Conservation (phyloP, 441 rosid genomes). For the Eutrema salsugineum region DNA sequence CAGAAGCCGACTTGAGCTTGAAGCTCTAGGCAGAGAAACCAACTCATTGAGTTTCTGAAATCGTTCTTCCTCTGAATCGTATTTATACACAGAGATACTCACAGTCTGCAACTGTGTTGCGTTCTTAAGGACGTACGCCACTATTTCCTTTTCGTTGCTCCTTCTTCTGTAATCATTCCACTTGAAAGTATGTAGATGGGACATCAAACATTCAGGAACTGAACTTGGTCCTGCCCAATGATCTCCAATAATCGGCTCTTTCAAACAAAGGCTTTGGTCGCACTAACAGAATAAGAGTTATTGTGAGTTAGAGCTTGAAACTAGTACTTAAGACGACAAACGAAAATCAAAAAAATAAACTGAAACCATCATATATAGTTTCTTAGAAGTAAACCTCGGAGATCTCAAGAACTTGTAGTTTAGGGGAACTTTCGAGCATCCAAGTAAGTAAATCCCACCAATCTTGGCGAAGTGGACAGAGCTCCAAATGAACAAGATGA, state of each 20-base stretch:
- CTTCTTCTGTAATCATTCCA: background rate
- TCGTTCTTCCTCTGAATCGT: background rate
- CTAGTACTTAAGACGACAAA: background rate
- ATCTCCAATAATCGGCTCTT: background rate
- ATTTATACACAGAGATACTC: background rate
- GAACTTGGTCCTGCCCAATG: background rate
- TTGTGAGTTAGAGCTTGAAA: background rate
- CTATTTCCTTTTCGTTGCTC: background rate
- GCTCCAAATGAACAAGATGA: slow-evolving; percentile 1
- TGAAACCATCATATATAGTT: background rate
- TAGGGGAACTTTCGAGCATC: background rate
- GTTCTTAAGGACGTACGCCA: background rate
- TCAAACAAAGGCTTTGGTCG: background rate
- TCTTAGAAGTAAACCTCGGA: background rate
- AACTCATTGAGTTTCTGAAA: background rate
- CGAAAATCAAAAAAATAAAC: background rate
- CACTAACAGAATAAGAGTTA: background rate
- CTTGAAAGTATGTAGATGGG: background rate
- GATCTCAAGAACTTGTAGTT: background rate
- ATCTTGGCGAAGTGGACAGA: background rate
- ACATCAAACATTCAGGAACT: slow-evolving; percentile 12
- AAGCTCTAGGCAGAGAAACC: background rate
- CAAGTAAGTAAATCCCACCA: slow-evolving; percentile 6
- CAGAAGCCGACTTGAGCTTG: background rate
- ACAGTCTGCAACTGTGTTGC: background rate